These are phyloP conservation scores for Oryza coarctata DNA, from an alignment of 176 grass and related monocot genomes.

Conservation along the genomic window DNA sequence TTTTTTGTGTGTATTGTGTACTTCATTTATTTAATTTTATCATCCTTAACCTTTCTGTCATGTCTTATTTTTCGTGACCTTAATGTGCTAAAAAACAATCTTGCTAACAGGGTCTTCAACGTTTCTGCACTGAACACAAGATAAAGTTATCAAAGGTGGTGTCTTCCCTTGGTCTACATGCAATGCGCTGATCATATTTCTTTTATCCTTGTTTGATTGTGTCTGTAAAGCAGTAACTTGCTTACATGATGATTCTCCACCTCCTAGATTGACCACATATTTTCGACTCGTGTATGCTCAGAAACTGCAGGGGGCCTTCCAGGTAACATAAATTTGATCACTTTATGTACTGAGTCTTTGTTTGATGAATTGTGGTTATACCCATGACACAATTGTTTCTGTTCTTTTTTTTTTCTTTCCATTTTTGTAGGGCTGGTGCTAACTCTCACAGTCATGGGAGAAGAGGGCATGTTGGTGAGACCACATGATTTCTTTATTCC, in stretches of 20 bases:
- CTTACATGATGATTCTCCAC: conserved; percentile 26
- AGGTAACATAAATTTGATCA: conserved; percentile 45
- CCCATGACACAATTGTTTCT: conserved; percentile 24
- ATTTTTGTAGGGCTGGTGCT: conserved; percentile 68
- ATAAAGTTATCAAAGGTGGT: conserved; percentile 96
- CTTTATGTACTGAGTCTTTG: conserved; percentile 8
- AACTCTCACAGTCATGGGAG: conserved; percentile 88
- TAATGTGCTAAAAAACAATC: not conserved
- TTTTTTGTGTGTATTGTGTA: not conserved
- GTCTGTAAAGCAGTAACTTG: conserved; percentile 16
- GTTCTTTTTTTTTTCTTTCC: not conserved
- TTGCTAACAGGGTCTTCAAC: conserved; percentile 83
- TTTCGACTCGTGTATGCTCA: conserved; percentile 92
- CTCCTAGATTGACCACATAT: conserved; percentile 89
- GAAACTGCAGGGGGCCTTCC: conserved; percentile 99
- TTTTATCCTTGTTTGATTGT: conserved; percentile 20
- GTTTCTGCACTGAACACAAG: conserved; percentile 98
- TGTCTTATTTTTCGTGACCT: not conserved
- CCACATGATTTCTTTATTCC: conserved; percentile 17
- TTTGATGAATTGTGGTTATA: conserved; percentile 24
- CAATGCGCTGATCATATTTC: conserved; percentile 13
- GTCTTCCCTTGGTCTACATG: not conserved
- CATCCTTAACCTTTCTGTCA: not conserved
- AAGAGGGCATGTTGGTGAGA: conserved; percentile 95
- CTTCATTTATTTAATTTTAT: not conserved